Conservation (phyloP, 2,329 filamentous ascomycete genomes). For the Drechslerella coelobrocha region DNA sequence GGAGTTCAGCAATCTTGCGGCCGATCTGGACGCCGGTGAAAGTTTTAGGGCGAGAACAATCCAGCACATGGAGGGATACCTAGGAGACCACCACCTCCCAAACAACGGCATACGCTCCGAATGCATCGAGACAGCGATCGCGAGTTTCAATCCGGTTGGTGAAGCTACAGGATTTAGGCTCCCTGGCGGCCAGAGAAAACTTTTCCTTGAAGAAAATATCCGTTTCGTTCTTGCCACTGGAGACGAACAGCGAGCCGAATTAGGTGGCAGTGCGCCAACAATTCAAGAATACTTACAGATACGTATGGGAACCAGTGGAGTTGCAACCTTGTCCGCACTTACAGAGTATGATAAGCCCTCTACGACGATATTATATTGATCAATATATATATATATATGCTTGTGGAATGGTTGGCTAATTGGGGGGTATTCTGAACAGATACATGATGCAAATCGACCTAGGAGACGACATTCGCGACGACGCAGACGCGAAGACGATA, state of each 20-base stretch:
- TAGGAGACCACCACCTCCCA: slow-evolving; percentile 18
- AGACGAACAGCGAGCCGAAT: slow-evolving; percentile 44
- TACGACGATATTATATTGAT: not conserved
- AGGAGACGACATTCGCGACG: slow-evolving; percentile 39
- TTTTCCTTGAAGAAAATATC: slow-evolving; percentile 26
- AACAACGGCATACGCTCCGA: slow-evolving; percentile 6
- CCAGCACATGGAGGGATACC: slow-evolving; percentile 21
- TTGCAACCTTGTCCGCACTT: slow-evolving; percentile 7
- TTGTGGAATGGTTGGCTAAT: too few relatives aligned
- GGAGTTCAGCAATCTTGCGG: slow-evolving; percentile 5
- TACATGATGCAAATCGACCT: slow-evolving; percentile 46
- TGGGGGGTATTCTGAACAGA: too few relatives aligned
- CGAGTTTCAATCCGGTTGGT: slow-evolving; percentile 42
- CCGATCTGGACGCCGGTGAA: slow-evolving; percentile 33
- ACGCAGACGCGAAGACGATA: slow-evolving; percentile 27
- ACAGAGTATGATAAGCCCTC: slow-evolving; percentile 7
- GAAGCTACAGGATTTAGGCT: slow-evolving; percentile 29
- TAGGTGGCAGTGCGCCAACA: slow-evolving; percentile 45
- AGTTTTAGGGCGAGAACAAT: slow-evolving; percentile 27
- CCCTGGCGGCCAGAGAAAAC: slow-evolving; percentile 22
- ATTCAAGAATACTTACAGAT: slow-evolving; percentile 50
- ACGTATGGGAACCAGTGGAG: slow-evolving; percentile 45
- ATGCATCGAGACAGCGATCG: slow-evolving; percentile 26
- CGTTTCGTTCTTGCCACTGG: slow-evolving; percentile 30
- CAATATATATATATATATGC: too few relatives aligned